Percentiles rank a stretch among this genome's conserved stretches.
These are phyloP conservation scores for Aureobasidium vineae DNA, from an alignment of 2,329 filamentous ascomycete genomes.

Conservation along the genomic window DNA sequence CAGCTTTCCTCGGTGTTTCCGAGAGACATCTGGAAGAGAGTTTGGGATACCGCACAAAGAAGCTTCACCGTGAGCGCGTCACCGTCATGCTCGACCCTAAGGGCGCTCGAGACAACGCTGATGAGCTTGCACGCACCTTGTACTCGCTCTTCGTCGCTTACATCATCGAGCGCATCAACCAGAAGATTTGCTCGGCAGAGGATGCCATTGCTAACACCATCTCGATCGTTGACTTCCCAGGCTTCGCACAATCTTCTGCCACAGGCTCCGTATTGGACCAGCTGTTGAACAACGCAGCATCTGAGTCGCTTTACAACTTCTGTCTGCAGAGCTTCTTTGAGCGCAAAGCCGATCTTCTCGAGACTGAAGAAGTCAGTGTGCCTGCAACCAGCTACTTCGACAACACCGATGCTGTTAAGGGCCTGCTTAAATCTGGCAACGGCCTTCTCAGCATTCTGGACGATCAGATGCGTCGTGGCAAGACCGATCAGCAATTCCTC, in stretches of 20 bases:
- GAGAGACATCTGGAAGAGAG: constrained; percentile 80
- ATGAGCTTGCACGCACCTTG: constrained; percentile 87
- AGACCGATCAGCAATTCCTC: constrained; percentile 83
- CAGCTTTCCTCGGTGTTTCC: constrained; percentile 89
- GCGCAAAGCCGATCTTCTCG: constrained; percentile 85
- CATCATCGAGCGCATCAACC: constrained; percentile 89
- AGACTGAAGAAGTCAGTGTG: constrained; percentile 89
- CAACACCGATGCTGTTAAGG: constrained; percentile 91
- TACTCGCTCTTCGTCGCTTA: constrained; percentile 94
- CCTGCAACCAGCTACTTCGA: constrained; percentile 96
- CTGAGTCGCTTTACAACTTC: constrained; percentile 88
- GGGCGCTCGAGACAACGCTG: constrained; percentile 85
- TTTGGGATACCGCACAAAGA: constrained; percentile 94
- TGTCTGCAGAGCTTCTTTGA: constrained; percentile 96
- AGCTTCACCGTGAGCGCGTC: constrained; percentile 92
- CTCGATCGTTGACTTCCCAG: constrained; percentile 93
- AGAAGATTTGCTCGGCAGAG: constrained; percentile 80
- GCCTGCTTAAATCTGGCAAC: constrained; percentile 87
- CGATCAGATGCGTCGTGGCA: constrained; percentile 87
- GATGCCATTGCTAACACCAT: constrained; percentile 90
- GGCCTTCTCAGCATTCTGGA: constrained; percentile 92
- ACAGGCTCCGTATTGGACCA: constrained; percentile 88
- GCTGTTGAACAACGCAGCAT: constrained; percentile 89
- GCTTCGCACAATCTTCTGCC: constrained; percentile 79
- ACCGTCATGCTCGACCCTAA: constrained; percentile 95